A percentile compares a stretch with the other conserved stretches of the same genome.
Conservation (phyloP, 129 eudicot species). For the Silybum marianum region DNA sequence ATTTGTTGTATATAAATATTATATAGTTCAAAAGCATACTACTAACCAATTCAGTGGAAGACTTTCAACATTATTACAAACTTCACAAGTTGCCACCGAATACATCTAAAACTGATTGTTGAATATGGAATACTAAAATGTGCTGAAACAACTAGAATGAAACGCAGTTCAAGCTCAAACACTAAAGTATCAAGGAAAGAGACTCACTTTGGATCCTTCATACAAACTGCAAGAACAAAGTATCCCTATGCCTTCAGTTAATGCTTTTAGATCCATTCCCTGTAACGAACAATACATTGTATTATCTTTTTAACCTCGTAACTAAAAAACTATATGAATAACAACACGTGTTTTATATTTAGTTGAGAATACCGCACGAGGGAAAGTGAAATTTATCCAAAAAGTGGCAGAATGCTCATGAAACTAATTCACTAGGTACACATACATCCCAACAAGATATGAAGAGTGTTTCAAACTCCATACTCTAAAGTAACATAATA, state of each 20-base stretch:
- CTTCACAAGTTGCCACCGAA: no score
- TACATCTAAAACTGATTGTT: no score
- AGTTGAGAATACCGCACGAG: neutral
- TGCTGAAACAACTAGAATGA: no score
- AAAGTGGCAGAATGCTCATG: neutral
- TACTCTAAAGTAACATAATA: neutral
- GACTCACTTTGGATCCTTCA: slow-evolving; percentile 62
- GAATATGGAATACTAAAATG: no score
- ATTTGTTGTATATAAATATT: no score
- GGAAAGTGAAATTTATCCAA: neutral
- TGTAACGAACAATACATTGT: slow-evolving; percentile 22
- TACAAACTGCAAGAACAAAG: slow-evolving; percentile 65
- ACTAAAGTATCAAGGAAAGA: neutral
- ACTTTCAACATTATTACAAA: no score
- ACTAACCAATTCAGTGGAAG: no score
- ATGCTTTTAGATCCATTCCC: slow-evolving; percentile 54
- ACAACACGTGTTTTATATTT: slow-evolving; percentile 3
- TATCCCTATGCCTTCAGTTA: slow-evolving; percentile 56
- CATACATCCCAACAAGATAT: neutral
- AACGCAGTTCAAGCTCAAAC: no score
- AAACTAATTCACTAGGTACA: neutral
- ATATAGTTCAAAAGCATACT: no score
- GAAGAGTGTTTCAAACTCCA: neutral
- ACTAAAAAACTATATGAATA: neutral
- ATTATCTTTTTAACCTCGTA: neutral